Evolutionary conservation across 352 stramenopile genomes (phyloP), one percentile per base, ranked within the genome.

Genomic region (Phytophthora multivora): DNA sequence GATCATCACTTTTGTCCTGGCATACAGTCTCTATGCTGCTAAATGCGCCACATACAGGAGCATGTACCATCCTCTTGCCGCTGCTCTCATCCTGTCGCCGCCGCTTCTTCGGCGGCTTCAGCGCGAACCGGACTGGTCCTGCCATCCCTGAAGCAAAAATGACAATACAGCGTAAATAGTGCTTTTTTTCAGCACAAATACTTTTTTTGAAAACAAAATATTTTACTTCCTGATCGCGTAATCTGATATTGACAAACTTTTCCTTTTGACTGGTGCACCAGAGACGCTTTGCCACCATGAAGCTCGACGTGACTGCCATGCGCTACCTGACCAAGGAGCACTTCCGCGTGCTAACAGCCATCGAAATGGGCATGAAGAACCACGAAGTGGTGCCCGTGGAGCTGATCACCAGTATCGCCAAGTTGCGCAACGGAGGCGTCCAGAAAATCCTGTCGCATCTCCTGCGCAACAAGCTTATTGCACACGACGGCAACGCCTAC

Each of bases 341-440:
- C 82, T 99, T 99, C 79, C 92, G 98, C 42, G 97, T 99, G 56
- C 89, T 99, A 36, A 98, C 96, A 45, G 96, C 97, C 40, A 97
- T 99, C 47, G 98, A 99, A 77, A 97, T 98, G 80, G 96, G 97
- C 52, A 99, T 99, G 97, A 98, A 97, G 79, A 99, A 98, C 73
- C 97, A 99, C 75, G 92, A 98, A 48, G 77, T 99, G 31, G 98
- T 99, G 38, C 98, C 98, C 4, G 77, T 98, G 53, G 84, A 97
- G 59, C 84, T 99, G 19, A 98, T 99, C 77, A 74, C 88, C 26
- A 97, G 83, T 59, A 98, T 99, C 63, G 96, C 98, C 64, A 98
- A 98, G 69, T 83, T 99, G 45, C 89, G 97, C 16, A 97, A 99
- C 78, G 97, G 98, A 55, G 98, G 98, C 30, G 91, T 98, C 26